These are phyloP conservation scores for Aegilops speltoides DNA, from an alignment of 176 grass and related monocot species.

Conservation along the genomic window DNA sequence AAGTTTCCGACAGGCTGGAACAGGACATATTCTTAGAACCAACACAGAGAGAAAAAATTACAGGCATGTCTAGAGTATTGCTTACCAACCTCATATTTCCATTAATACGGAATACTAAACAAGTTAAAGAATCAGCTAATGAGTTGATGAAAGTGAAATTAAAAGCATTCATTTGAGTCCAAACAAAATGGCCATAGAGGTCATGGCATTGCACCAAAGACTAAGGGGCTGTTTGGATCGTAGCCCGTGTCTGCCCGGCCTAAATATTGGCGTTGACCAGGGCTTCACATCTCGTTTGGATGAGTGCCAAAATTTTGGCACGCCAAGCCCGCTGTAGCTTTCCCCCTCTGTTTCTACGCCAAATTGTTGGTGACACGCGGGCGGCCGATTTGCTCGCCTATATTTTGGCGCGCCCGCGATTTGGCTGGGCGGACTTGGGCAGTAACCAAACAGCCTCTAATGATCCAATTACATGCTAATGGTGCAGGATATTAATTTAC, in stretches of 20 bases:
- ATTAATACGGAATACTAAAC: background rate
- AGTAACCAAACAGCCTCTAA: too few relatives aligned
- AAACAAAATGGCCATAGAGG: slow-evolving; percentile 7
- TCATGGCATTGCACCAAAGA: background rate
- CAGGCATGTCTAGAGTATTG: background rate
- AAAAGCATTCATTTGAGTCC: background rate
- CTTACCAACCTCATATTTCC: background rate
- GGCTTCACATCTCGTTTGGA: too few relatives aligned
- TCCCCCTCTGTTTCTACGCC: too few relatives aligned
- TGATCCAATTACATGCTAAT: background rate
- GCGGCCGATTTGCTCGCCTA: too few relatives aligned
- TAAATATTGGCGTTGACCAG: too few relatives aligned
- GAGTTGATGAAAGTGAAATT: background rate
- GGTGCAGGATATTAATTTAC: background rate
- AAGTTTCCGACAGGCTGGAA: slow-evolving; percentile 89
- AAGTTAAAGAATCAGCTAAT: background rate
- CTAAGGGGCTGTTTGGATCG: too few relatives aligned
- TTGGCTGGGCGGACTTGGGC: too few relatives aligned
- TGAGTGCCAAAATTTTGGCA: too few relatives aligned
- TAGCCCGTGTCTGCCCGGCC: too few relatives aligned
- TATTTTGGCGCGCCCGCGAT: too few relatives aligned
- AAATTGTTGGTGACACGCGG: too few relatives aligned
- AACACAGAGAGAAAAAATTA: slow-evolving; percentile 2
- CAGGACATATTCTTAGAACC: slow-evolving; percentile 27
- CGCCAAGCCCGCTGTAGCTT: too few relatives aligned